Percentiles rank a stretch among this genome's conserved stretches.
Conservation (phyloP, 1,284 basidiomycete species). For the Golubevia sp. region DNA sequence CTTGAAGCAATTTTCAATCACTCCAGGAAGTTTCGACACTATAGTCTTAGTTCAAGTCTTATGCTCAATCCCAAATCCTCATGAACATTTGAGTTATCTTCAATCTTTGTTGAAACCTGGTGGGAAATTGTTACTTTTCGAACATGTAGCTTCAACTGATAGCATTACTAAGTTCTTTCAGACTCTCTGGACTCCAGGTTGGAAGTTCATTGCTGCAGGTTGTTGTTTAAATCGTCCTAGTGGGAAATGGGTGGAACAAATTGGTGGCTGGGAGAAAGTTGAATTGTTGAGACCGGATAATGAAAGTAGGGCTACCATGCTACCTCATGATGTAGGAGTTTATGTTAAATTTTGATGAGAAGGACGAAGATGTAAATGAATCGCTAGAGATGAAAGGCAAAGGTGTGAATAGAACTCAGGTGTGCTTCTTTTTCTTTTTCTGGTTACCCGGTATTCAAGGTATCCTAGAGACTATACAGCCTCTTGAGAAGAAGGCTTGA, state of each 20-base stretch:
- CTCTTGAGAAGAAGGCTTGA: too few relatives aligned
- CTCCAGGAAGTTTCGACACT: slow-evolving; percentile 30
- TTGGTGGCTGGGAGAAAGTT: slow-evolving; percentile 36
- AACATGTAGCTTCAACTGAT: slow-evolving; percentile 33
- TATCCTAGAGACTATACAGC: too few relatives aligned
- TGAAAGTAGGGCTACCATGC: background rate
- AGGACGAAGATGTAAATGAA: too few relatives aligned
- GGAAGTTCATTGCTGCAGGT: slow-evolving; percentile 26
- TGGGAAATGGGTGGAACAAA: slow-evolving; percentile 17
- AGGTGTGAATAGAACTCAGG: too few relatives aligned
- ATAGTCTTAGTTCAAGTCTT: slow-evolving; percentile 42
- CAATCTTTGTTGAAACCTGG: slow-evolving; percentile 33
- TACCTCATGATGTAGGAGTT: too few relatives aligned
- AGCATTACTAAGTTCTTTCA: slow-evolving; percentile 19
- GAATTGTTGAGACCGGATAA: slow-evolving; percentile 19
- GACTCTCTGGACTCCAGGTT: slow-evolving; percentile 19
- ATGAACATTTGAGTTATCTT: slow-evolving; percentile 26
- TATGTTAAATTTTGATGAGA: too few relatives aligned
- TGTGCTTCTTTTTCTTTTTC: too few relatives aligned
- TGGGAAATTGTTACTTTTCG: slow-evolving; percentile 39
- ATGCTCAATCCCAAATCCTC: slow-evolving; percentile 34
- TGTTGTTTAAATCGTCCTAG: slow-evolving; percentile 27
- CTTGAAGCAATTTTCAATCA: slow-evolving; percentile 14
- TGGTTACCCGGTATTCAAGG: too few relatives aligned
- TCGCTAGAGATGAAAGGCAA: too few relatives aligned